A percentile compares a stretch with the other conserved stretches of the same genome.
These are phyloP conservation scores for Aquilaria malaccensis DNA, from an alignment of 345 rosid genomes.

Conservation along the genomic window DNA sequence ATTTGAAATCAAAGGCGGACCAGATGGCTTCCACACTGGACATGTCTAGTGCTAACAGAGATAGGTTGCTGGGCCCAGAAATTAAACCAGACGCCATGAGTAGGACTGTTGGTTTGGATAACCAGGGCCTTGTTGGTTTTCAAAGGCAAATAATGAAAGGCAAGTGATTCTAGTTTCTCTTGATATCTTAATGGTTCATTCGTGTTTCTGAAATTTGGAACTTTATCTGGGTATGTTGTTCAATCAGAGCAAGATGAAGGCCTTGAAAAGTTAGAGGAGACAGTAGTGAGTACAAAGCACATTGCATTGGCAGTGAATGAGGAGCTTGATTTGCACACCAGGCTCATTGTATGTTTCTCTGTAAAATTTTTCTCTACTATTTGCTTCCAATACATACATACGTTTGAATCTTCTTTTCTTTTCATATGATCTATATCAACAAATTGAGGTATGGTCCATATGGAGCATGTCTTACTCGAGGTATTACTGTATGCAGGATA, in stretches of 20 bases:
- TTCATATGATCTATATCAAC: background rate
- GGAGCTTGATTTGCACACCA: slow-evolving; percentile 78
- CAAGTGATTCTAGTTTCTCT: slow-evolving; percentile 19
- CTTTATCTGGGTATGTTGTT: slow-evolving; percentile 6
- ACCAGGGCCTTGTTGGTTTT: slow-evolving; percentile 77
- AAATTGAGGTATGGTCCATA: too few species aligned
- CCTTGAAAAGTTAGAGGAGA: slow-evolving; percentile 63
- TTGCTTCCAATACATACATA: background rate
- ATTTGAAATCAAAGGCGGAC: slow-evolving; percentile 64
- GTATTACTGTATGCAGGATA: slow-evolving; percentile 52
- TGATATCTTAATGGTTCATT: background rate
- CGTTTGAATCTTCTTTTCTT: too few species aligned
- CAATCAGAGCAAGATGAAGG: slow-evolving; percentile 68
- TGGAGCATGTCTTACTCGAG: too few species aligned
- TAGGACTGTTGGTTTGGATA: slow-evolving; percentile 54
- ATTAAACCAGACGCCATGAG: slow-evolving; percentile 52
- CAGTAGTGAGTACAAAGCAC: slow-evolving; percentile 84
- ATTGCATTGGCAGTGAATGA: slow-evolving; percentile 86
- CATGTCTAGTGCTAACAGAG: slow-evolving; percentile 83
- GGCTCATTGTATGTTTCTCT: slow-evolving; percentile 62
- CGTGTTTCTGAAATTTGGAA: background rate
- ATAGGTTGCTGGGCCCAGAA: slow-evolving; percentile 76
- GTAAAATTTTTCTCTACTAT: background rate
- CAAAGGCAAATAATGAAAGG: slow-evolving; percentile 94
- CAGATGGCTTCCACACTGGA: slow-evolving; percentile 82